Base-by-base conservation (phyloP, 208 protist genomes). In the Blechomonas ayalai region DNA sequence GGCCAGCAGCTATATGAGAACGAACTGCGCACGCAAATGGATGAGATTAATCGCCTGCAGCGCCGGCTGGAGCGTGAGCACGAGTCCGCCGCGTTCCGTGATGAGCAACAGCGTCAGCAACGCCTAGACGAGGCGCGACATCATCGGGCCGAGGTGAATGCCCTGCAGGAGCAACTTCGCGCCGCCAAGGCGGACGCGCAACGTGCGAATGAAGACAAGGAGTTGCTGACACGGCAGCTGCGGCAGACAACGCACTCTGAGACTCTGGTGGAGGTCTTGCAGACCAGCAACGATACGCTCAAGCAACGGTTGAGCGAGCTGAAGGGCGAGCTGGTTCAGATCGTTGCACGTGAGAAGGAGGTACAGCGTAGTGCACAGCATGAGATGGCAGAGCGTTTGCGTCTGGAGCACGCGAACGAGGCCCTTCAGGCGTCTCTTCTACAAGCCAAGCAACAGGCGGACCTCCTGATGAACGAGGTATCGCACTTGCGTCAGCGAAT, bases 221-320 rank as follows among this genome's bases (percentile, higher is more conserved):
- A 72, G 44, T 34, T 50, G 25, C 59, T 83, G 13, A 52, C 68
- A 3, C 37, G 59, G 23, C 57, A 82, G 48, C 40, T 80, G 24
- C 57, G 59, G 8, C 55, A 52, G 7, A 53, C 60, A 0, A 68
- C 41, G 8, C 60, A 73, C 46, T 47, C 62, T 22, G 73, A 86
- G 19, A 55, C 66, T 19, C 63, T 70, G 19, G 46, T 64, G 24
- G 59, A 73, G 36, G 68, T 67, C 3, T 61, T 80, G 38, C 70
- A 67, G n/a, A 47, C 37, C 3, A 67, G 82, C 57, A 64, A 75
- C 12, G 60, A 77, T 6, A 32, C 65, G 31, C 48, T 87, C 32
- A 55, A 73, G 56, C 73, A 84, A 54, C 73, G 73, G 18, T 45
- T 84, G 22, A 53, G 45, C 3, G 82, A 83, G 49, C 40, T 90